These are phyloP conservation scores for Neurospora tetrasperma DNA, from an alignment of 495 filamentous ascomycete genomes.

Conservation along the genomic window DNA sequence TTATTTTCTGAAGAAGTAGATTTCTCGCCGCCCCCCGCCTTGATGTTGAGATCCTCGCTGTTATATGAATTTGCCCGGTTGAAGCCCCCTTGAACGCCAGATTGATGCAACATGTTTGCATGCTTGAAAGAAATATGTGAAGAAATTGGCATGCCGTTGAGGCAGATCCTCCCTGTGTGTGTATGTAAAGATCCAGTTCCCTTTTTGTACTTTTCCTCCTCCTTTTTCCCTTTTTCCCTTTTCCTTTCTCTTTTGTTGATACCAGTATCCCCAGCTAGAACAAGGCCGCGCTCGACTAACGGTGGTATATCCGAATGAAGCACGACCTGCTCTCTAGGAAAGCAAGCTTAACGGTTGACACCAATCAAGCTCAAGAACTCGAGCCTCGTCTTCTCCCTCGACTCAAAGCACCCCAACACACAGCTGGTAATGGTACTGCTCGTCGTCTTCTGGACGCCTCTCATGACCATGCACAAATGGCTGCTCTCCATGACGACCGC, in stretches of 20 bases:
- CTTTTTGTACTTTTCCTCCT: background rate
- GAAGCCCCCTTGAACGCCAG: background rate
- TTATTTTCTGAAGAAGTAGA: background rate
- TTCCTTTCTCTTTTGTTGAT: background rate
- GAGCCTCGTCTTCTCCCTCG: conserved; percentile 83
- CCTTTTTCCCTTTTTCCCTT: background rate
- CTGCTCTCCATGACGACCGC: conserved; percentile 95
- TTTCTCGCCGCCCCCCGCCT: conserved; percentile 1
- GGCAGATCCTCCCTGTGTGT: conserved; percentile 4
- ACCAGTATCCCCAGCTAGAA: background rate
- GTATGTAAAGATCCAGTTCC: background rate
- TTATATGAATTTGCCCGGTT: conserved; percentile 3
- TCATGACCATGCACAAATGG: conserved; percentile 98
- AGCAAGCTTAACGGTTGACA: conserved; percentile 37
- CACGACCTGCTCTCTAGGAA: background rate
- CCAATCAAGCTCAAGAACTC: conserved; percentile 77
- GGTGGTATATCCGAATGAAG: background rate
- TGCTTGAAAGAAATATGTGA: background rate
- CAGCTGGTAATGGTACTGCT: conserved; percentile 89
- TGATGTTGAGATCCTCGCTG: conserved; percentile 24
- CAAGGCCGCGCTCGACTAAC: conserved; percentile 1
- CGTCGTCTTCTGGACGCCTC: conserved; percentile 82
- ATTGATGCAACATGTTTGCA: background rate
- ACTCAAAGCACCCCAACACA: conserved; percentile 88
- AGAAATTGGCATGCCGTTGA: conserved; percentile 9